Percentiles rank a stretch among this genome's conserved stretches.
Conservation (phyloP, 108 stramenopile species). For the Skeletonema potamos region DNA sequence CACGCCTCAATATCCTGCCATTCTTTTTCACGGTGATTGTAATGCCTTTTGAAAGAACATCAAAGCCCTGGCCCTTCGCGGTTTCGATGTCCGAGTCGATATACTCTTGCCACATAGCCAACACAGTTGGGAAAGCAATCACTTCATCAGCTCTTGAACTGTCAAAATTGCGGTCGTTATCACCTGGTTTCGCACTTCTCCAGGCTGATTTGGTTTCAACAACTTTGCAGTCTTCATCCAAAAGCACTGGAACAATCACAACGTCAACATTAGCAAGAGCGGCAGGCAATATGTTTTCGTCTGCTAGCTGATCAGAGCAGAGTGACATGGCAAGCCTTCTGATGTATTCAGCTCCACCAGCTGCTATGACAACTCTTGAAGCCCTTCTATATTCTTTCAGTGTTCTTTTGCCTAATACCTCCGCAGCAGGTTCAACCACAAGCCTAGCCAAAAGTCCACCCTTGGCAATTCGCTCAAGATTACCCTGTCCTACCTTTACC, state of each 20-base stretch:
- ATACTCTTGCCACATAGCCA: slow-evolving; percentile 65
- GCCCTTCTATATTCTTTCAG: slow-evolving; percentile 64
- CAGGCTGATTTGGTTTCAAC: slow-evolving; percentile 51
- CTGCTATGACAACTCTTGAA: slow-evolving; percentile 71
- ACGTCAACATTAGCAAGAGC: slow-evolving; percentile 59
- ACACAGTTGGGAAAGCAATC: slow-evolving; percentile 62
- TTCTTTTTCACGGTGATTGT: slow-evolving; percentile 83
- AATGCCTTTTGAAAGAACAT: slow-evolving; percentile 73
- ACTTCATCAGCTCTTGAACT: slow-evolving; percentile 55
- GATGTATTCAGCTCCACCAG: slow-evolving; percentile 76
- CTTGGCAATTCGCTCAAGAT: slow-evolving; percentile 71
- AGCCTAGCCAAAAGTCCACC: slow-evolving; percentile 71
- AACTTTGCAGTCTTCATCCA: slow-evolving; percentile 48
- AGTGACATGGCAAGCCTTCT: slow-evolving; percentile 58
- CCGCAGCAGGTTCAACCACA: slow-evolving; percentile 57
- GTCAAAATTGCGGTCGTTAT: slow-evolving; percentile 68
- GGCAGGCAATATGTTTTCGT: slow-evolving; percentile 69
- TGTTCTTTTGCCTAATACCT: slow-evolving; percentile 17
- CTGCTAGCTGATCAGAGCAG: slow-evolving; percentile 70
- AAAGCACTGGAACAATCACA: slow-evolving; percentile 72
- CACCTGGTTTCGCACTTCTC: slow-evolving; percentile 43
- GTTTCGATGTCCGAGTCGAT: slow-evolving; percentile 71
- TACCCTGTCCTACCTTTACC: slow-evolving; percentile 61
- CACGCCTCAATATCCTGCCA: slow-evolving; percentile 75
- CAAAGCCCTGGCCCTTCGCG: slow-evolving; percentile 73